Evolutionary conservation across 2,329 filamentous ascomycete genomes (phyloP).

Genomic region (Xylariaceae sp.): DNA sequence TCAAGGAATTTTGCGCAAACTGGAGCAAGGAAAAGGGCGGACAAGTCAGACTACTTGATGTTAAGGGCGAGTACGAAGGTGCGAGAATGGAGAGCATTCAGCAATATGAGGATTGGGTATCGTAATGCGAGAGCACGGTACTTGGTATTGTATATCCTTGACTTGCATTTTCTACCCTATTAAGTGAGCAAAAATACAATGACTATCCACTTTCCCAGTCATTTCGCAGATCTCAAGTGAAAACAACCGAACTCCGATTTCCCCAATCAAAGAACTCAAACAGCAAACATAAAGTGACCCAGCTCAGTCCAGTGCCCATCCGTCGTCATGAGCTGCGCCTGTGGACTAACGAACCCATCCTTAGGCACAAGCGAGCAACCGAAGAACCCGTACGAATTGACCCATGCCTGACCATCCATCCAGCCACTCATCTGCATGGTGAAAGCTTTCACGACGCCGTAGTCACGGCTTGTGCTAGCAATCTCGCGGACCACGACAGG

Average conservation of each 20-base stretch:
- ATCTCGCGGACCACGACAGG: constrained; percentile 40
- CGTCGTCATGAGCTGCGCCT: constrained; percentile 40
- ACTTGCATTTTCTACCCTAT: not conserved
- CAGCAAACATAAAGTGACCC: not conserved
- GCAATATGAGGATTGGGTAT: constrained; percentile 31
- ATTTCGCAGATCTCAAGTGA: too few relatives aligned
- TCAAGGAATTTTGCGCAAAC: constrained; percentile 60
- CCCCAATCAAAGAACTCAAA: not conserved
- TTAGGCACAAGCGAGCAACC: constrained; percentile 37
- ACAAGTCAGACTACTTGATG: constrained; percentile 62
- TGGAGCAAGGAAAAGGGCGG: constrained; percentile 63
- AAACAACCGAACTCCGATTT: not conserved
- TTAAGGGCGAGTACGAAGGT: constrained; percentile 36
- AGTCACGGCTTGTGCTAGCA: constrained; percentile 36
- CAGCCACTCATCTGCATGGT: constrained; percentile 36
- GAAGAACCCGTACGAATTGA: constrained; percentile 40
- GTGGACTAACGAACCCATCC: constrained; percentile 40
- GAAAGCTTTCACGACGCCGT: constrained; percentile 34
- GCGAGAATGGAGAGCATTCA: constrained; percentile 27
- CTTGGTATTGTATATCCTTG: constrained; percentile 1
- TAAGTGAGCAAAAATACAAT: not conserved
- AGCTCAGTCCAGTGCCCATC: constrained; percentile 25
- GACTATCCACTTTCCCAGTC: not conserved
- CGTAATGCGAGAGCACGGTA: not conserved
- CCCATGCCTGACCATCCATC: constrained; percentile 38